These are phyloP conservation scores for Camellia oleifera DNA, from an alignment of 179 eudicot species.

Conservation along the genomic window DNA sequence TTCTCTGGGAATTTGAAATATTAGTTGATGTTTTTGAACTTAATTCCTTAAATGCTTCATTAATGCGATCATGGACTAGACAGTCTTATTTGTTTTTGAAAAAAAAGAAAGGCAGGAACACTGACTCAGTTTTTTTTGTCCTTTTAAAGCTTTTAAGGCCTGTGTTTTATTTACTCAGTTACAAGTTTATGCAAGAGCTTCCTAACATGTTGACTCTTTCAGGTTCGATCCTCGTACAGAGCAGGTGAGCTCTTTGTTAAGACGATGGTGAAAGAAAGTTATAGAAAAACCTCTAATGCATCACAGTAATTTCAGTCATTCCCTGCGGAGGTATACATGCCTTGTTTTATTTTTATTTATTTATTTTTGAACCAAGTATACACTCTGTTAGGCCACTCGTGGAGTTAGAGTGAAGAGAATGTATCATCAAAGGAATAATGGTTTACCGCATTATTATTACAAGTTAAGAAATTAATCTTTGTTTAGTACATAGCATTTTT, in stretches of 20 bases:
- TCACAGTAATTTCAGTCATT: background rate
- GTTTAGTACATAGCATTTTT: too few species aligned
- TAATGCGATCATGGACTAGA: background rate
- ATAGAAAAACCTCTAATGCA: constrained; percentile 20
- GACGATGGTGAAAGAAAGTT: constrained; percentile 74
- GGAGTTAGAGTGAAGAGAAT: too few species aligned
- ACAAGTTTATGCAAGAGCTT: background rate
- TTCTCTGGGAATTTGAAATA: background rate
- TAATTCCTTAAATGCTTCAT: background rate
- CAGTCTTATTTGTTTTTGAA: background rate
- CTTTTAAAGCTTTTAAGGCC: background rate
- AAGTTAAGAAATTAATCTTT: too few species aligned
- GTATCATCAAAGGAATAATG: too few species aligned
- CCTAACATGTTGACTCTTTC: constrained; percentile 2
- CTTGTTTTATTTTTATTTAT: background rate
- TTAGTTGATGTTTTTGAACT: background rate
- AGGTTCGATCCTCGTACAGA: constrained; percentile 96
- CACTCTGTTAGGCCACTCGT: too few species aligned
- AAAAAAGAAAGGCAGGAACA: background rate
- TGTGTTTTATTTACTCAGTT: background rate
- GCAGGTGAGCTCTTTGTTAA: constrained; percentile 97
- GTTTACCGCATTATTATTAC: too few species aligned
- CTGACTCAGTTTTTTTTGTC: background rate
- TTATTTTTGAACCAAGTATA: too few species aligned
- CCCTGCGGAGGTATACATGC: background rate